These are phyloP conservation scores for Cyberlindnera nakhonratchasimensis DNA, from an alignment of 805 yeast species.

Conservation along the genomic window DNA sequence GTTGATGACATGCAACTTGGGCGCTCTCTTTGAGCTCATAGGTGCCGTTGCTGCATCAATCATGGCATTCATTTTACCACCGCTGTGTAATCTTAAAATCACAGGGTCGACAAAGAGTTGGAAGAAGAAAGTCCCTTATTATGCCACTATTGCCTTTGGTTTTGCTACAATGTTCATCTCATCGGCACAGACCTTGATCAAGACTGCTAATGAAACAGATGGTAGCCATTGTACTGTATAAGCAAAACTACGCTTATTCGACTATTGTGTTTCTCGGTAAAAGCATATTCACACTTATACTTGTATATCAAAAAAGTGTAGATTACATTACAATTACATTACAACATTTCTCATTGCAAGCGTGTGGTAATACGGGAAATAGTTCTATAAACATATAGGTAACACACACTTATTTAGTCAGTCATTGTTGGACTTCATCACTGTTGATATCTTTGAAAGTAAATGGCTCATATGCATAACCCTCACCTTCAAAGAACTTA, in stretches of 20 bases:
- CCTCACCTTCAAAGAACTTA: constrained; percentile 96
- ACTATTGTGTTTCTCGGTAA: too few species aligned
- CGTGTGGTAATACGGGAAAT: neutral
- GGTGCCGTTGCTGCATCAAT: constrained; percentile 93
- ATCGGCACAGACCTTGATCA: constrained; percentile 65
- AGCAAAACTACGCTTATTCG: neutral
- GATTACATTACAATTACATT: neutral
- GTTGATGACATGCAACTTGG: constrained; percentile 79
- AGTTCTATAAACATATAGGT: neutral
- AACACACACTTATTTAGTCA: neutral
- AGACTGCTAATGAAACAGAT: constrained; percentile 21
- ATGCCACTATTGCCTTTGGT: constrained; percentile 68
- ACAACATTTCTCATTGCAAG: neutral
- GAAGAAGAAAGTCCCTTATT: constrained; percentile 51
- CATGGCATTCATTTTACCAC: constrained; percentile 91
- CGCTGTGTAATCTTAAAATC: constrained; percentile 71
- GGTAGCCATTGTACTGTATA: constrained; percentile 24
- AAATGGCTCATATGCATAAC: constrained; percentile 83
- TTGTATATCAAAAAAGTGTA: neutral
- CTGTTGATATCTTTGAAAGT: constrained; percentile 43
- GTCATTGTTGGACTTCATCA: neutral
- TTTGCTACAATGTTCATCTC: constrained; percentile 72
- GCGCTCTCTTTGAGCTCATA: constrained; percentile 82
- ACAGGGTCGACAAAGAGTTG: constrained; percentile 41
- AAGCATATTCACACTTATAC: too few species aligned